These are phyloP conservation scores for Podospora sp. DNA, from an alignment of 495 filamentous ascomycete genomes.

Conservation along the genomic window DNA sequence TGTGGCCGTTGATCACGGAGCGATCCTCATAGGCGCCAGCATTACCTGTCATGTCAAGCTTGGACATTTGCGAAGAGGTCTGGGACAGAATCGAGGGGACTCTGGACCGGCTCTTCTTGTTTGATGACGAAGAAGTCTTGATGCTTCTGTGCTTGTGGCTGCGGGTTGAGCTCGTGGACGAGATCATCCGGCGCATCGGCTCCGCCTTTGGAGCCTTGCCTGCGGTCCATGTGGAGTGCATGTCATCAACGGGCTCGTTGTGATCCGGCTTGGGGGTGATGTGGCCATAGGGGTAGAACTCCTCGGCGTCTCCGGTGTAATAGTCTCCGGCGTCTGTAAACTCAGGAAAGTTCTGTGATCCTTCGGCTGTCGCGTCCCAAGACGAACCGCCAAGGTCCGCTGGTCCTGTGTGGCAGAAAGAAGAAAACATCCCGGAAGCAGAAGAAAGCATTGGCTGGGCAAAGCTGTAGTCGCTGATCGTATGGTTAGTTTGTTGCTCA, in stretches of 20 bases:
- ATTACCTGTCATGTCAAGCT: slow-evolving; percentile 55
- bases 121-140: slow-evolving; percentile 41
- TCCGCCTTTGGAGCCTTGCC: slow-evolving; percentile 44
- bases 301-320: slow-evolving; percentile 22
- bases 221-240: slow-evolving; percentile 48
- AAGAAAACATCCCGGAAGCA: slow-evolving; percentile 55
- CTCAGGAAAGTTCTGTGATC: slow-evolving; percentile 55
- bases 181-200: slow-evolving; percentile 52
- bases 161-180: slow-evolving; percentile 46
- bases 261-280: slow-evolving; percentile 54
- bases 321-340: slow-evolving; percentile 50
- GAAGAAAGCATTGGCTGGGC: slow-evolving; percentile 51
- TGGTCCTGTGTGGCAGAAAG: slow-evolving; percentile 58
- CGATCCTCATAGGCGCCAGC: slow-evolving; percentile 40
- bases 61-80: slow-evolving; percentile 48
- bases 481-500: slow-evolving; percentile 55
- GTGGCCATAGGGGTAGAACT: slow-evolving; percentile 50
- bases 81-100: slow-evolving; percentile 49
- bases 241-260: slow-evolving; percentile 48
- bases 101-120: slow-evolving; percentile 48
- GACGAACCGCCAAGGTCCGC: slow-evolving; percentile 52
- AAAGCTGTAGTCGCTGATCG: slow-evolving; percentile 55
- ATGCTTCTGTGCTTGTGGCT: slow-evolving; percentile 52
- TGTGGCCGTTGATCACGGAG: slow-evolving; percentile 33
- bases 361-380: slow-evolving; percentile 56